Base-by-base conservation (phyloP, 1,139 yeast species). In the Blastobotrys elegans region DNA sequence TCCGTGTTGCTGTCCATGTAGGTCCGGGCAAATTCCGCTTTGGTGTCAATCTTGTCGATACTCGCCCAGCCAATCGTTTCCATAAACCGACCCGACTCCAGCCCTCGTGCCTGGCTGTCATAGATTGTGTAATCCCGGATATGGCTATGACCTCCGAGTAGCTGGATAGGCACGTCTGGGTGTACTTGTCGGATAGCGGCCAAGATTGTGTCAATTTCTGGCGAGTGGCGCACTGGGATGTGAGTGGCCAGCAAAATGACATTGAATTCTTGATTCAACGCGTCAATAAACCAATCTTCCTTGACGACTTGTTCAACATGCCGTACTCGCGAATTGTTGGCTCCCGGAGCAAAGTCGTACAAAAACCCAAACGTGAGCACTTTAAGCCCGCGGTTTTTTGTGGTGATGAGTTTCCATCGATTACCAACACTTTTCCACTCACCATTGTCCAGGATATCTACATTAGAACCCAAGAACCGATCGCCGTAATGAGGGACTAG, bases 101-200 rank as follows among this genome's bases (percentile, higher is more conserved):
- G 65, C 0, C 83, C 96, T 0, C 87, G 79, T 27, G 94, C 77
- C 47, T 69, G 70, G 1, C 70, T 67, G 62, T 92, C 98, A 51
- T 80, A 73, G 4, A 80, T 71, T 4, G 77, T 74, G 63, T 83
- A 90, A 66, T 92, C 97, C 53, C 98, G 73, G 33, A 92, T 80
- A 64, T 92, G 98, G 36, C 95, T 82, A 66, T 92, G 98, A 0
- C 97, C 98, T 0, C 97, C 97, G 64, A 92, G 82, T 61, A 85
- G 85, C 60, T 88, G 96, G 44, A 92, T 85, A 1, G 82, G 73
- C 0, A 76, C 74, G 24, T 72, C 60, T 1, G 95, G 90, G 59
- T 77, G 83, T 33, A 65, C 71, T 20, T 63, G 52, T 47, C 97
- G 74, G 37, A 92, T 66, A 8, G 66, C 68, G 0, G 61, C 56